These are phyloP conservation scores for Sporisorium scitamineum DNA, from an alignment of 1,284 basidiomycete species.

Conservation along the genomic window DNA sequence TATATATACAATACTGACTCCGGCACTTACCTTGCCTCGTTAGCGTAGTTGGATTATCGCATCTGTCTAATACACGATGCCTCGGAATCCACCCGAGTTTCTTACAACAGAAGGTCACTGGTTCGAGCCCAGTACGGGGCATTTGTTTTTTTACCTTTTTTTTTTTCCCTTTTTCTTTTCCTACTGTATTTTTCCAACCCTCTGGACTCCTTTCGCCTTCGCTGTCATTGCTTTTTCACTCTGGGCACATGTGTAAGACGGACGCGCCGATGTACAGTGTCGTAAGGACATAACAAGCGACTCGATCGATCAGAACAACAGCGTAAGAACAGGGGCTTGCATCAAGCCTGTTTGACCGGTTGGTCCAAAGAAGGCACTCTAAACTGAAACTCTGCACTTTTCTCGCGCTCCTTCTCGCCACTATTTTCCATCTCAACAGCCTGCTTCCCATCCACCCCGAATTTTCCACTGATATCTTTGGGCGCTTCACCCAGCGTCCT, in stretches of 20 bases:
- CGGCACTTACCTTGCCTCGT: conserved; percentile 7
- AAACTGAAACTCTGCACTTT: conserved; percentile 3
- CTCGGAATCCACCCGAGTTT: conserved; percentile 10
- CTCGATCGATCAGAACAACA: too few relatives aligned
- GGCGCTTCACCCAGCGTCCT: not conserved
- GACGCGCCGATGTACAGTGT: too few relatives aligned
- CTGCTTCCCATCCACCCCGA: not conserved
- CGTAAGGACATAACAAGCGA: too few relatives aligned
- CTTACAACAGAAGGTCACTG: conserved; percentile 52
- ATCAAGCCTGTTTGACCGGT: too few relatives aligned
- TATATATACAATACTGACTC: not conserved
- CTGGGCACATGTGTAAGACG: too few relatives aligned
- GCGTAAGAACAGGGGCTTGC: too few relatives aligned
- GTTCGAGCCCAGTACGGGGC: conserved; percentile 57
- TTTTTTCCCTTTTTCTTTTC: not conserved
- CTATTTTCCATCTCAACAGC: not conserved
- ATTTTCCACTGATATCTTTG: not conserved
- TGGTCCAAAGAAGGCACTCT: conserved; percentile 8
- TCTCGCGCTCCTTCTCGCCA: not conserved
- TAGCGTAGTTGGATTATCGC: conserved; percentile 47
- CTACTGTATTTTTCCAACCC: too few relatives aligned
- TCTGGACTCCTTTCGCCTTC: too few relatives aligned
- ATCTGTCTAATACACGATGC: conserved; percentile 41
- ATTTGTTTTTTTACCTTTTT: conserved; percentile 11
- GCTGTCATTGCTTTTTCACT: too few relatives aligned